Base-by-base conservation (phyloP, 768 basidiomycete species). In the Agrocybe pediades region DNA sequence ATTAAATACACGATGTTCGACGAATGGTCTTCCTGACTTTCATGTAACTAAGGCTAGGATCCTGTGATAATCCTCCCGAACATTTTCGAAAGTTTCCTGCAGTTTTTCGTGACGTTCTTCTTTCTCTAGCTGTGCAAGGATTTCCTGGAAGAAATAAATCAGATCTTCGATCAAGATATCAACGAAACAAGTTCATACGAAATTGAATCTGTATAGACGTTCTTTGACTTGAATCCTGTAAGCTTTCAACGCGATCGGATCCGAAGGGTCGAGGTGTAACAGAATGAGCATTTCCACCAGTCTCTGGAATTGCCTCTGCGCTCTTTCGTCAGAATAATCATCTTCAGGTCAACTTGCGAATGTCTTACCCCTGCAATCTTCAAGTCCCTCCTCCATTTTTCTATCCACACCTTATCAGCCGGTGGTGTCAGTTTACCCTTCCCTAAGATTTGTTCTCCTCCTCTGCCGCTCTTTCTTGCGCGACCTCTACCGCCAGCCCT, bases 201-300 rank as follows among this genome's bases (percentile, higher is more conserved):
- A 97, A 72, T 98, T 99, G 73, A 98, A 98, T 19, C 94, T 81
- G 65, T 91, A 98, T 41, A 99, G 70, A 30, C 97, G 83, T 68
- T 97, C 94, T 71, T 99, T 99, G 65, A 96, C 94, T 68, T 94
- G 90, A 26, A 99, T 68, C 48, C 96, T 78, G 68, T 88, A 97
- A 9, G 88, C 85, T 48, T 77, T 83, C 60, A 76, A 69, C 21
- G 76, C 74, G 21, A 72, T 74, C 48, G 71, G 57, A 63, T 95
- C 87, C 2, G 71, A 63, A 4, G 82, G 76, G 60, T 94, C 84
- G 56, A 96, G 71, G 27, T 84, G 81, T 49, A 84, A 67, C 57
- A 95, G 77, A 46, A 92, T 82, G 21, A 97, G 75, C 92, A 97
- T 97, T 71, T 99, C 97, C 33, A 91, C 72, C 20, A 98, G 78